These are phyloP conservation scores for Barbatosphaeria neglecta DNA, from an alignment of 495 filamentous ascomycete genomes.

Conservation along the genomic window DNA sequence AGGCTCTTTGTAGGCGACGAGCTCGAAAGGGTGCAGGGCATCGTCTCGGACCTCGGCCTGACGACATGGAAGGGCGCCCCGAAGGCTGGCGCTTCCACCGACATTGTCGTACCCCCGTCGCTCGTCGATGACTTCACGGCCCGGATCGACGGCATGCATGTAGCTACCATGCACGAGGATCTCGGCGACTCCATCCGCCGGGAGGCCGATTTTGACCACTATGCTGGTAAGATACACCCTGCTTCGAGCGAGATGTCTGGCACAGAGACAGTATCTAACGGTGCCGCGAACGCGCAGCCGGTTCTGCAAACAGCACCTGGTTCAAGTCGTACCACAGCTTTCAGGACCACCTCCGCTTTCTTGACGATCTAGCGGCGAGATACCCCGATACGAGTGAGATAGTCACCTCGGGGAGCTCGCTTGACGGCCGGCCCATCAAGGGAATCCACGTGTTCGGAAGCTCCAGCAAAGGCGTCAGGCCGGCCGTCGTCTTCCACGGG, in stretches of 20 bases:
- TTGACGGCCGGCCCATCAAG: slow-evolving; percentile 38
- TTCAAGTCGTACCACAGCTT: slow-evolving; percentile 48
- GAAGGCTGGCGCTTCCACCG: slow-evolving; percentile 8
- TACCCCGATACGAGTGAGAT: slow-evolving; percentile 42
- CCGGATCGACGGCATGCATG: slow-evolving; percentile 8
- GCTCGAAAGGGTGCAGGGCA: slow-evolving; percentile 8
- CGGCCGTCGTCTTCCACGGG: slow-evolving; percentile 47
- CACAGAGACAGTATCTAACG: too few relatives aligned
- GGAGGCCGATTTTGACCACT: slow-evolving; percentile 10
- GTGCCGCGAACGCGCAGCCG: neutral
- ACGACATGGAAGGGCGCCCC: slow-evolving; percentile 19
- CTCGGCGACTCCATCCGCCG: slow-evolving; percentile 15
- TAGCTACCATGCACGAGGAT: slow-evolving; percentile 18
- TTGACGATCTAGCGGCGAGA: slow-evolving; percentile 35
- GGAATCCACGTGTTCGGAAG: slow-evolving; percentile 50
- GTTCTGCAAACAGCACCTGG: slow-evolving; percentile 24
- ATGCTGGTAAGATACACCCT: slow-evolving; percentile 5
- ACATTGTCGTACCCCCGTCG: slow-evolving; percentile 18
- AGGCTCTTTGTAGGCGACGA: slow-evolving; percentile 14
- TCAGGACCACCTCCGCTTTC: slow-evolving; percentile 41
- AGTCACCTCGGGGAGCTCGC: slow-evolving; percentile 37
- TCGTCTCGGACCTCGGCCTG: slow-evolving; percentile 14
- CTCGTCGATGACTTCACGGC: slow-evolving; percentile 10
- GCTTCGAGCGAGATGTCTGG: too few relatives aligned
- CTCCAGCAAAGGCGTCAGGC: slow-evolving; percentile 40